Evolutionary conservation across 257 asterid species (phyloP).

Genomic region (Solanum bulbocastanum): DNA sequence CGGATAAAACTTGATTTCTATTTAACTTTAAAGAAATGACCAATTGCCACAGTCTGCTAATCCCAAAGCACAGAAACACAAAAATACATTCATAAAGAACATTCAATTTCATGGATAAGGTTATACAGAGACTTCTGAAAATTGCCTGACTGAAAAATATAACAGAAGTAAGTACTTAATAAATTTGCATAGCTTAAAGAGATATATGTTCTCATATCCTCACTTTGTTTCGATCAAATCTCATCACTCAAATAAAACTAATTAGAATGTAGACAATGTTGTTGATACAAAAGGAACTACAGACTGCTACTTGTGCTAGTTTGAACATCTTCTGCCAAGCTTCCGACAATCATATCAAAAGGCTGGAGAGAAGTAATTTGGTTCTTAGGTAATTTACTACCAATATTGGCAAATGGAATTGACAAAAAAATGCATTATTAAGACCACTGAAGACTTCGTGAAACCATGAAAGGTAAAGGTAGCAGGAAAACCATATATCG

Average conservation of each 20-base stretch:
- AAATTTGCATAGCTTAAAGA: background rate
- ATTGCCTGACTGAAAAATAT: background rate
- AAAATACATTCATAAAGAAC: background rate
- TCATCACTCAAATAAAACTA: background rate
- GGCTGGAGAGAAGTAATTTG: background rate
- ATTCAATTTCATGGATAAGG: background rate
- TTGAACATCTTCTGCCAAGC: background rate
- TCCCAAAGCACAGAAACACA: background rate
- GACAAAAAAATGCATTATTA: background rate
- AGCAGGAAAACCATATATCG: background rate
- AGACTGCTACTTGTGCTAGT: background rate
- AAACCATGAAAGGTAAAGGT: background rate
- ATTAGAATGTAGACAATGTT: background rate
- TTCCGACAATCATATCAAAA: background rate
- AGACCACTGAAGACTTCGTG: background rate
- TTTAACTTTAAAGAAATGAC: background rate
- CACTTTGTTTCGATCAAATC: background rate
- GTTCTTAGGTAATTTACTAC: background rate
- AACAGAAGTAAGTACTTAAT: background rate
- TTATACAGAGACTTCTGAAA: background rate
- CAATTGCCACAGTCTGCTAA: background rate
- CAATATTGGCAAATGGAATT: background rate
- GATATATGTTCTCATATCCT: background rate
- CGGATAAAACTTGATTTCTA: background rate
- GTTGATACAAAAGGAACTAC: background rate